A percentile compares a stretch with the other conserved stretches of the same genome.
Conservation (phyloP, 2,329 filamentous ascomycete genomes). For the Paramyrothecium roridum region DNA sequence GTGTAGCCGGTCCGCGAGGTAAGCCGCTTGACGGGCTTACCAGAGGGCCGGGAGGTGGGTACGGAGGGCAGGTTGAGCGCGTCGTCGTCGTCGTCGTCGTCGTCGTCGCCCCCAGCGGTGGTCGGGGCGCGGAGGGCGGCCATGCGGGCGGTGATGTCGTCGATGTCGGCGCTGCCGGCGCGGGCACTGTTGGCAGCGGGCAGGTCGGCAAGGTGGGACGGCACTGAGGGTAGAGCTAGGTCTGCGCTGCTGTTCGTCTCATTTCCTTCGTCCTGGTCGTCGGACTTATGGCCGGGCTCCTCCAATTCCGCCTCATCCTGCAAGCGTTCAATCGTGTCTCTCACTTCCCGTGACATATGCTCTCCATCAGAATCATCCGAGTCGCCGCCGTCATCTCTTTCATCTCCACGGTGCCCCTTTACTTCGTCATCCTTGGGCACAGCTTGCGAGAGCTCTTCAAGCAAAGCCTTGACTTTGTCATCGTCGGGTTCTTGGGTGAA, state of each 20-base stretch:
- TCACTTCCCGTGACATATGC: constrained; percentile 39
- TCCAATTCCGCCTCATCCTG: constrained; percentile 42
- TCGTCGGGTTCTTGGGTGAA: constrained; percentile 21
- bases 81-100: constrained; percentile 23
- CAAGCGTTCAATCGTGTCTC: constrained; percentile 41
- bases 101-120: constrained; percentile 2
- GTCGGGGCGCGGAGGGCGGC: constrained; percentile 43
- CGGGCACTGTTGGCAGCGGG: constrained; percentile 15
- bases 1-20: constrained; percentile 44
- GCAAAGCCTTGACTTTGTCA: constrained; percentile 29
- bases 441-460: constrained; percentile 31
- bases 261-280: constrained; percentile 10
- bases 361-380: constrained; percentile 50
- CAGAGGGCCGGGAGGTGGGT: constrained; percentile 45
- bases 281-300: constrained; percentile 9
- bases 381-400: constrained; percentile 11
- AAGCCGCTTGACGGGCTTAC: constrained; percentile 35
- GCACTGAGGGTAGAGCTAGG: constrained; percentile 44
- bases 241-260: constrained; percentile 17
- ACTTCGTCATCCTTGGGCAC: constrained; percentile 22
- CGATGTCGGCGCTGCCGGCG: constrained; percentile 23
- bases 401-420: neutral
- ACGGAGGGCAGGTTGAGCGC: constrained; percentile 44
- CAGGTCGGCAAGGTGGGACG: constrained; percentile 37
- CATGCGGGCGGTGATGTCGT: constrained; percentile 49